These are phyloP conservation scores for Epichloe brachyelytri DNA, from an alignment of 2,329 filamentous ascomycete species.

Conservation along the genomic window DNA sequence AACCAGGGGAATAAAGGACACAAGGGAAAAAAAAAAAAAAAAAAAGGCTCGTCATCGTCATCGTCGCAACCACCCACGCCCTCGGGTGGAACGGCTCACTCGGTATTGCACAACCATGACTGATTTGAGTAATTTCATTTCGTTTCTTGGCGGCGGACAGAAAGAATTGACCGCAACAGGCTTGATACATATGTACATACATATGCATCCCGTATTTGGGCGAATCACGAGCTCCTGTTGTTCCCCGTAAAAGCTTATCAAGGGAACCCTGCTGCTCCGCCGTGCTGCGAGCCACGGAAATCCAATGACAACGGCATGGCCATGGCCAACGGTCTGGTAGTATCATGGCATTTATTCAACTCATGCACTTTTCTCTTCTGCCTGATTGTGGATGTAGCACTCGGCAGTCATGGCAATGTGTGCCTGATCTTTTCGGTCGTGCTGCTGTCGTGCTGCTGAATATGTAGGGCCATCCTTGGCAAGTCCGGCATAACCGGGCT, in stretches of 20 bases:
- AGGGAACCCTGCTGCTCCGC: background rate
- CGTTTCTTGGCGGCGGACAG: too few relatives aligned
- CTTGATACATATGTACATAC: background rate
- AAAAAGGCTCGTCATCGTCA: background rate
- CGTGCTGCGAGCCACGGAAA: background rate
- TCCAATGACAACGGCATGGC: background rate
- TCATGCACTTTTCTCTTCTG: background rate
- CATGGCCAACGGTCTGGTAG: background rate
- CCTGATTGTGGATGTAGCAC: background rate
- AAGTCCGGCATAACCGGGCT: background rate
- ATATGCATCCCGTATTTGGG: background rate
- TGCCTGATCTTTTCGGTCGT: too few relatives aligned
- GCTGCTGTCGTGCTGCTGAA: background rate
- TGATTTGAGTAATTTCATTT: background rate
- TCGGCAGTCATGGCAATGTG: background rate
- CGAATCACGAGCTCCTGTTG: slow-evolving; percentile 1
- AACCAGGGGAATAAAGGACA: background rate
- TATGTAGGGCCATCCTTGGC: background rate
- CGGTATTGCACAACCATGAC: background rate
- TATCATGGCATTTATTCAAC: too few relatives aligned
- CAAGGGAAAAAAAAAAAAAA: background rate
- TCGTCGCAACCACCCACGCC: background rate
- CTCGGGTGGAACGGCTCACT: background rate
- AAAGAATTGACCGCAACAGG: background rate
- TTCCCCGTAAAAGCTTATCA: slow-evolving; percentile 3